These are phyloP conservation scores for Lablab purpureus DNA, from an alignment of 306 rosid species.

Conservation along the genomic window DNA sequence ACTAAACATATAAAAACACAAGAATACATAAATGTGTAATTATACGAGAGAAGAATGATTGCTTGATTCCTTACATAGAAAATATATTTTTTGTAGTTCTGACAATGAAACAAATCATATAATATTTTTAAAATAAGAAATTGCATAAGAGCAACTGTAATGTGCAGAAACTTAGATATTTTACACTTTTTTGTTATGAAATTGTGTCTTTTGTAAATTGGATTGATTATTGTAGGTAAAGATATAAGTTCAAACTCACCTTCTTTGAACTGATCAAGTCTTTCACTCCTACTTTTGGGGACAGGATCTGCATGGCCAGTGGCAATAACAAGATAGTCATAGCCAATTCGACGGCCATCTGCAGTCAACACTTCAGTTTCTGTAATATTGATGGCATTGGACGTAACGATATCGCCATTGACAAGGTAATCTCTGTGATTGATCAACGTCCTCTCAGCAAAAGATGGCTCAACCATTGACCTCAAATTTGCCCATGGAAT, in stretches of 20 bases:
- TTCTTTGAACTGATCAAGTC: constrained; percentile 61
- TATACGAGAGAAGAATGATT: too few relatives aligned
- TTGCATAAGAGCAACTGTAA: too few relatives aligned
- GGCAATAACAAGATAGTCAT: constrained; percentile 77
- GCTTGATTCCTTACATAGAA: too few relatives aligned
- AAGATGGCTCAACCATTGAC: constrained; percentile 82
- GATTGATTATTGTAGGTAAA: background rate
- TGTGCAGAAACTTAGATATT: too few relatives aligned
- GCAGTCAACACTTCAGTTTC: constrained; percentile 70
- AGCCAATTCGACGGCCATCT: constrained; percentile 58
- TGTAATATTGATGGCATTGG: constrained; percentile 57
- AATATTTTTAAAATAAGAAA: too few relatives aligned
- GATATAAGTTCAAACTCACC: constrained; percentile 53
- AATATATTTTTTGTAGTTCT: too few relatives aligned
- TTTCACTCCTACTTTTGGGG: constrained; percentile 58
- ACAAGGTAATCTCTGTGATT: constrained; percentile 73
- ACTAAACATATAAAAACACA: too few relatives aligned
- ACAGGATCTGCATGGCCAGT: constrained; percentile 68
- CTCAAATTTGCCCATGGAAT: constrained; percentile 84
- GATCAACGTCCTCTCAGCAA: constrained; percentile 66
- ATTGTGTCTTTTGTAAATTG: too few relatives aligned
- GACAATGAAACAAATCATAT: too few relatives aligned
- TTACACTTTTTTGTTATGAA: too few relatives aligned
- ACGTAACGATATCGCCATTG: constrained; percentile 55
- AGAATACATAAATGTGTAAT: too few relatives aligned